A percentile compares a stretch with the other conserved stretches of the same genome.
These are phyloP conservation scores for Myriosclerotinia scirpicola DNA, from an alignment of 2,329 filamentous ascomycete species.

Conservation along the genomic window DNA sequence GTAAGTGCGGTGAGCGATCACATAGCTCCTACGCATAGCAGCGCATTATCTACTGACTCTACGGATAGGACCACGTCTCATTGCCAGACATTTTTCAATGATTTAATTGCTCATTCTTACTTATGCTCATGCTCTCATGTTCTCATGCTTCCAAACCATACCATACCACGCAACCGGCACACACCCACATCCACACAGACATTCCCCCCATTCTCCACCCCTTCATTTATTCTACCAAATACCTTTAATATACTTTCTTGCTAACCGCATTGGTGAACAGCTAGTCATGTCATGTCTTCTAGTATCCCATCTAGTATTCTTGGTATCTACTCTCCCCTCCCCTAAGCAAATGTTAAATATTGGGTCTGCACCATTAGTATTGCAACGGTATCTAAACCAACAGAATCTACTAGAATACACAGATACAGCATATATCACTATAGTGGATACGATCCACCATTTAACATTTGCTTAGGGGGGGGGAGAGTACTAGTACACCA, in stretches of 20 bases:
- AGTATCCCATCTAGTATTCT: not conserved
- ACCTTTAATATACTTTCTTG: not conserved
- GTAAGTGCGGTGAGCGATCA: conserved; percentile 17
- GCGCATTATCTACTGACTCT: not conserved
- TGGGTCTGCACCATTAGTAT: no score
- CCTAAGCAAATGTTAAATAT: no score
- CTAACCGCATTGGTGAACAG: not conserved
- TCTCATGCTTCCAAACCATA: conserved; percentile 9
- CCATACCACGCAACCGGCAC: conserved; percentile 14
- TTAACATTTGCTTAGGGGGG: no score
- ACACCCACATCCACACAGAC: not conserved
- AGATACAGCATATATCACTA: no score
- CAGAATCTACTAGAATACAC: no score
- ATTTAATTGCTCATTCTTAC: conserved; percentile 4
- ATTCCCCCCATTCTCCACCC: not conserved
- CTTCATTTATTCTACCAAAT: not conserved
- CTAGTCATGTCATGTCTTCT: conserved; percentile 6
- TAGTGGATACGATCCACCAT: no score
- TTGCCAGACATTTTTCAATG: not conserved
- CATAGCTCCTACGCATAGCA: conserved; percentile 5
- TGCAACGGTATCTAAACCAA: no score
- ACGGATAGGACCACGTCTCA: conserved; percentile 17
- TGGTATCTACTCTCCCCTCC: not conserved
- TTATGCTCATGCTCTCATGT: not conserved
- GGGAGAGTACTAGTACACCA: no score